Conservation (phyloP, 371 early-diverging fungal species). For the Nematocida displodere region DNA sequence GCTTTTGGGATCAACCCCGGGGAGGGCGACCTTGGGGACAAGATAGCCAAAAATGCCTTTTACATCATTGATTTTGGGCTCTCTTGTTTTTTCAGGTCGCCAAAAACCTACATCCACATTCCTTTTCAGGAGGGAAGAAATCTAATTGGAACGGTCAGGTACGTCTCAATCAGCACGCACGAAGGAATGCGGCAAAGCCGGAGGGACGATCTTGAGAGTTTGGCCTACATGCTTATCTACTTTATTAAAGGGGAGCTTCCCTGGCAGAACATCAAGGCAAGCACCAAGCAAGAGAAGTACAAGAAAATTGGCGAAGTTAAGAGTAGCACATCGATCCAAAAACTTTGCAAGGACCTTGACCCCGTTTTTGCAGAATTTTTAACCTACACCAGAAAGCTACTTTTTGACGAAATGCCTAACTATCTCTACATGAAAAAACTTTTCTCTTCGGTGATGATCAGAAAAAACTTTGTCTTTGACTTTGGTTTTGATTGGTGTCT, state of each 20-base stretch:
- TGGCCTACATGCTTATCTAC: slow-evolving; percentile 61
- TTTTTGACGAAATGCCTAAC: slow-evolving; percentile 90
- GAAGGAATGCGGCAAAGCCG: slow-evolving; percentile 50
- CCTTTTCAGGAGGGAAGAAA: slow-evolving; percentile 42
- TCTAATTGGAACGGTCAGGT: slow-evolving; percentile 61
- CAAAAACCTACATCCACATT: slow-evolving; percentile 47
- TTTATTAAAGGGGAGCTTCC: slow-evolving; percentile 61
- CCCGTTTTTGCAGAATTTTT: slow-evolving; percentile 68
- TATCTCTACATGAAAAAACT: slow-evolving; percentile 66
- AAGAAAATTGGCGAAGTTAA: slow-evolving; percentile 43
- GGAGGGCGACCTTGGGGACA: slow-evolving; percentile 72
- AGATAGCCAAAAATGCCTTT: slow-evolving; percentile 73
- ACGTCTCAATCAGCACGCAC: slow-evolving; percentile 59
- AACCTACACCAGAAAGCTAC: slow-evolving; percentile 79
- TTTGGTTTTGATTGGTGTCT: slow-evolving; percentile 49
- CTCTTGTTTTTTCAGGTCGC: slow-evolving; percentile 43
- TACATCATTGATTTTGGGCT: slow-evolving; percentile 67
- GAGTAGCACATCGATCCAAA: not conserved
- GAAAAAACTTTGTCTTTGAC: slow-evolving; percentile 44
- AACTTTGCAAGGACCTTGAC: slow-evolving; percentile 47
- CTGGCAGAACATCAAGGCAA: slow-evolving; percentile 56
- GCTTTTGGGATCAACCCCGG: slow-evolving; percentile 83
- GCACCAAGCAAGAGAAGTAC: slow-evolving; percentile 47
- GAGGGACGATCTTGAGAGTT: slow-evolving; percentile 60
- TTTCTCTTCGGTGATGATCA: slow-evolving; percentile 43